Conservation (phyloP, 148 eudicot genomes). For the Chenopodium formosanum region DNA sequence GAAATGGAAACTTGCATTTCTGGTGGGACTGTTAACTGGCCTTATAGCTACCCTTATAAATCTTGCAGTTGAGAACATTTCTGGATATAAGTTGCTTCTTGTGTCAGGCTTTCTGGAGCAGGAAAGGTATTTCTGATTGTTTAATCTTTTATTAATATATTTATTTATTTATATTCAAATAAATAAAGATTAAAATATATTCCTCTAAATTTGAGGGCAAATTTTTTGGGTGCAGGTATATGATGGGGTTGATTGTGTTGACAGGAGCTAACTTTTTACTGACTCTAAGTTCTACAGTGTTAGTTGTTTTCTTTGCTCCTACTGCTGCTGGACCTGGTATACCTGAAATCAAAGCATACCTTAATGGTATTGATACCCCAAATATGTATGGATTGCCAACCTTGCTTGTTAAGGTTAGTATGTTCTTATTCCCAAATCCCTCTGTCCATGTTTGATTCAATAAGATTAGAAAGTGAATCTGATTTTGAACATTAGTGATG, state of each 20-base stretch:
- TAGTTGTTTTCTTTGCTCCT: slow-evolving; percentile 78
- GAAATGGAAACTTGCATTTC: slow-evolving; percentile 43
- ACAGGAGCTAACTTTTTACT: slow-evolving; percentile 58
- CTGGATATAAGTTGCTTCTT: slow-evolving; percentile 48
- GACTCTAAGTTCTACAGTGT: slow-evolving; percentile 59
- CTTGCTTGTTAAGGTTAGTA: slow-evolving; percentile 73
- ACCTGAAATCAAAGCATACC: slow-evolving; percentile 89
- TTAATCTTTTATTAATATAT: not conserved
- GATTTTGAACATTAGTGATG: not conserved
- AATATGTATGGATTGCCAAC: slow-evolving; percentile 87
- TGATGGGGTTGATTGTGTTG: slow-evolving; percentile 53
- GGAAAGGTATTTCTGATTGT: slow-evolving; percentile 23
- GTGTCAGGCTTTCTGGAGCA: slow-evolving; percentile 32
- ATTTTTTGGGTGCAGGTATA: slow-evolving; percentile 56
- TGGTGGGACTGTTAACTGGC: slow-evolving; percentile 42
- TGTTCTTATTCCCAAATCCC: not conserved
- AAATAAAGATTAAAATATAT: not conserved
- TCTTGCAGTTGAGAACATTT: slow-evolving; percentile 44
- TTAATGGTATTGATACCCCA: slow-evolving; percentile 86
- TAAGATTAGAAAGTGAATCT: not conserved
- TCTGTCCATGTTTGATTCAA: not conserved
- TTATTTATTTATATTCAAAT: not conserved
- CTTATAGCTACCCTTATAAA: slow-evolving; percentile 41
- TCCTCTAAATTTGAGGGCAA: not conserved
- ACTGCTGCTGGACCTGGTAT: slow-evolving; percentile 95